These are phyloP conservation scores for Gyrodon lividus DNA, from an alignment of 768 basidiomycete genomes.

Conservation along the genomic window DNA sequence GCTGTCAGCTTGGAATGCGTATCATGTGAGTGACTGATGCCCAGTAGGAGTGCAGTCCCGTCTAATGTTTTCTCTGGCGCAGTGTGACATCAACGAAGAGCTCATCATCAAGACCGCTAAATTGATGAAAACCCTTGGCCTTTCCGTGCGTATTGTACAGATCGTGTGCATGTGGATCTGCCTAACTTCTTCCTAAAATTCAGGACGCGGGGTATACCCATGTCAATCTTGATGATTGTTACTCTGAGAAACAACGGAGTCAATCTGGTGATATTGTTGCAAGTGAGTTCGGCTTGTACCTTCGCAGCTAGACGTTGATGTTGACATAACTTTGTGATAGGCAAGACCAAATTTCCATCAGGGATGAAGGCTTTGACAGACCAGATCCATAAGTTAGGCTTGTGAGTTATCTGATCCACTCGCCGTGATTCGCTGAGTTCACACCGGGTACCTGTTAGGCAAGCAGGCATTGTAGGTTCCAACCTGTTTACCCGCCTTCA, in stretches of 20 bases:
- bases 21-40: conserved; percentile 43
- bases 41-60: background rate
- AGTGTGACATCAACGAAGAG: conserved; percentile 61
- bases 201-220: conserved; percentile 59
- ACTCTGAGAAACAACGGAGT: conserved; percentile 55
- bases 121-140: conserved; percentile 50
- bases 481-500: background rate
- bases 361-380: conserved; percentile 60
- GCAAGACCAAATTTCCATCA: conserved; percentile 49
- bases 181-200: background rate
- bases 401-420: conserved; percentile 39
- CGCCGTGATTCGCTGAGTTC: background rate
- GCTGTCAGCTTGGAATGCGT: conserved; percentile 64
- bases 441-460: conserved; percentile 32
- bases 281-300: conserved; percentile 30
- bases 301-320: background rate
- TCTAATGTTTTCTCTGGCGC: background rate
- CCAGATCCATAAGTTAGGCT: conserved; percentile 52
- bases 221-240: conserved; percentile 66
- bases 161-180: background rate
- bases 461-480: conserved; percentile 57
- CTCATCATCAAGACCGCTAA: conserved; percentile 49
- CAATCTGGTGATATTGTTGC: conserved; percentile 54
- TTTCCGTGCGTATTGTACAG: conserved; percentile 39
- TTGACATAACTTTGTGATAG: conserved; percentile 28